A percentile compares a stretch with the other conserved stretches of the same genome.
Evolutionary conservation across 208 protist species (phyloP).

Genomic region (Trypanosoma lewisi): DNA sequence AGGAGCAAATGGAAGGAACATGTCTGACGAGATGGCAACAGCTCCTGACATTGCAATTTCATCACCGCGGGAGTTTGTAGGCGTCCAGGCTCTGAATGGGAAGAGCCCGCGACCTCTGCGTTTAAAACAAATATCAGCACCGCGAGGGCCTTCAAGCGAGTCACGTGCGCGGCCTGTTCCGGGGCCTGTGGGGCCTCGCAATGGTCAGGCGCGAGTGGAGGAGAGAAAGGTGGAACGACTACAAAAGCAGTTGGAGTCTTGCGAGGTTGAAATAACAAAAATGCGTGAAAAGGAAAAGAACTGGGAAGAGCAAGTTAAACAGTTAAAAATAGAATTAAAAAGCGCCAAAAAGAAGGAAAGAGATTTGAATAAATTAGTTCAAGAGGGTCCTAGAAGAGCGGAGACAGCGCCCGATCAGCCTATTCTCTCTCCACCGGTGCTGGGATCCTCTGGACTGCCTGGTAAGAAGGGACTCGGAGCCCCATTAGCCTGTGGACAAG

Average conservation of each 20-base stretch:
- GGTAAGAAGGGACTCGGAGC: slow-evolving; percentile 7
- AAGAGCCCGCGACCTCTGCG: neutral
- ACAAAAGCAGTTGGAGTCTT: slow-evolving; percentile 42
- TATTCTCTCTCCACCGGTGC: slow-evolving; percentile 18
- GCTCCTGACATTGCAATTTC: neutral
- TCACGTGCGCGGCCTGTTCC: neutral
- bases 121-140: slow-evolving; percentile 14
- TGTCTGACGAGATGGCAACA: neutral
- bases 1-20: neutral
- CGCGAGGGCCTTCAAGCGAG: slow-evolving; percentile 17
- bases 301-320: slow-evolving; percentile 87
- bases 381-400: slow-evolving; percentile 43
- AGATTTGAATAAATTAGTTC: slow-evolving; percentile 34
- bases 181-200: slow-evolving; percentile 1
- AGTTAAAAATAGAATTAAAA: slow-evolving; percentile 73
- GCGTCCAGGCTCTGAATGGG: neutral
- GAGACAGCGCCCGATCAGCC: slow-evolving; percentile 72
- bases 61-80: slow-evolving; percentile 1
- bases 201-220: slow-evolving; percentile 5
- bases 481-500: slow-evolving; percentile 11
- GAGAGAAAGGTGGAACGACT: slow-evolving; percentile 35
- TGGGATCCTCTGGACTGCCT: neutral
- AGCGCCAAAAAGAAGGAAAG: slow-evolving; percentile 63
- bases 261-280: slow-evolving; percentile 47
- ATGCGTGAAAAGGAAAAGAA: slow-evolving; percentile 74